Conservation (phyloP, 257 asterid species). For the Solanum phureja region DNA sequence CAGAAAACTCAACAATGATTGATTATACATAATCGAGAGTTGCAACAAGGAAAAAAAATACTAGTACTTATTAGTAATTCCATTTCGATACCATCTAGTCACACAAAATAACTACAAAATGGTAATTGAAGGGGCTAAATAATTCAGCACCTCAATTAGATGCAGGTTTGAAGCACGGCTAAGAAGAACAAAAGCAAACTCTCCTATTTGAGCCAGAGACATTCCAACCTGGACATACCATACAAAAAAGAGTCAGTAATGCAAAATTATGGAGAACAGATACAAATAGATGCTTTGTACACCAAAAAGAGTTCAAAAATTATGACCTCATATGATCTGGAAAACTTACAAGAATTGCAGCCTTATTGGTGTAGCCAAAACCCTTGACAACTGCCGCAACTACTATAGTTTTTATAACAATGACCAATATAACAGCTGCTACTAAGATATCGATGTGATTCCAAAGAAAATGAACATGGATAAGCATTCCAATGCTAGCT, state of each 20-base stretch:
- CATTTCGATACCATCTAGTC: not conserved
- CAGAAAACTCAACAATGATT: not conserved
- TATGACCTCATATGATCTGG: not conserved
- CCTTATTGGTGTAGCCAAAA: slow-evolving; percentile 73
- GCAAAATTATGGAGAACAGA: not conserved
- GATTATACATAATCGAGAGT: not conserved
- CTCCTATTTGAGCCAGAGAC: slow-evolving; percentile 91
- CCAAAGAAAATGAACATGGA: slow-evolving; percentile 78
- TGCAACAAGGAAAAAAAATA: not conserved
- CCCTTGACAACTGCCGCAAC: slow-evolving; percentile 63
- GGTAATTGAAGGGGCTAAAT: not conserved
- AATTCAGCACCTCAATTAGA: slow-evolving; percentile 50
- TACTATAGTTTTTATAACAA: slow-evolving; percentile 53
- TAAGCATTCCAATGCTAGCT: slow-evolving; percentile 88
- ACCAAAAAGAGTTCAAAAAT: not conserved
- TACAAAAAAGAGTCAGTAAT: not conserved
- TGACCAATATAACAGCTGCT: slow-evolving; percentile 73
- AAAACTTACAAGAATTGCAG: slow-evolving; percentile 57
- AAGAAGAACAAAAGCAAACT: slow-evolving; percentile 82
- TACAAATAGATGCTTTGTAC: not conserved
- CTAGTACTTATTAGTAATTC: not conserved
- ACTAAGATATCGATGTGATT: slow-evolving; percentile 73
- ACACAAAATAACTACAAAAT: not conserved
- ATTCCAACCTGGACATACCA: slow-evolving; percentile 56
- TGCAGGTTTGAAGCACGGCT: slow-evolving; percentile 80